phyloP scores from a whole-genome alignment of 2,329 filamentous ascomycete species.

The Neoscytalidium dimidiatum region DNA sequence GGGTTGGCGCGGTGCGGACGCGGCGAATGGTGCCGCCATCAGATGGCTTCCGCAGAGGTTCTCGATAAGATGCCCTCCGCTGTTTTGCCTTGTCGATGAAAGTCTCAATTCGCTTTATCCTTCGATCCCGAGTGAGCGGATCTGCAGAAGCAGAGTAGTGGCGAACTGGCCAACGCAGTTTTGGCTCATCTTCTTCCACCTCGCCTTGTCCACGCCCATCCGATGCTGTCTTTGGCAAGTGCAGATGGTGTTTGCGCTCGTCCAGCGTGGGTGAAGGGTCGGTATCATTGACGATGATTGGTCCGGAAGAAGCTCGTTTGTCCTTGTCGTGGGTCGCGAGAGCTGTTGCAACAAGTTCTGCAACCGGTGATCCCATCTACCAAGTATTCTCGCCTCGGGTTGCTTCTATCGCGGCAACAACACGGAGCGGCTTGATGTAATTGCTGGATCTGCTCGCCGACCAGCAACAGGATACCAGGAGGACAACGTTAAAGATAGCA shows the following conservation, averaged over 20 bases:
- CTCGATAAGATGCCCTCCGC: neutral
- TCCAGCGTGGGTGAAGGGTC: neutral
- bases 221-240: neutral
- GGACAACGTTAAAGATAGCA: neutral
- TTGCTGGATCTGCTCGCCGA: neutral
- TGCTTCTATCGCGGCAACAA: neutral
- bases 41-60: neutral
- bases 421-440: neutral
- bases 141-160: slow-evolving; percentile 12
- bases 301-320: neutral
- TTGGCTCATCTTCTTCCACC: neutral
- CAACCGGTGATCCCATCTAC: neutral
- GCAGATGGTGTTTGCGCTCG: neutral
- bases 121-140: slow-evolving; percentile 5
- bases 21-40: slow-evolving; percentile 4
- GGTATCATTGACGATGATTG: neutral
- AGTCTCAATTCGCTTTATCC: slow-evolving; percentile 2
- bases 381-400: neutral
- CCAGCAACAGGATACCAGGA: neutral
- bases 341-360: neutral
- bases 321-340: neutral
- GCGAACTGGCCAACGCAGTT: slow-evolving; percentile 7
- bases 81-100: slow-evolving; percentile 18
- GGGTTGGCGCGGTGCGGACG: neutral
- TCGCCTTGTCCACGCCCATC: neutral